Evolutionary conservation across 192 early-diverging fungal species (phyloP).

Genomic region (Backusella liffmaniae): DNA sequence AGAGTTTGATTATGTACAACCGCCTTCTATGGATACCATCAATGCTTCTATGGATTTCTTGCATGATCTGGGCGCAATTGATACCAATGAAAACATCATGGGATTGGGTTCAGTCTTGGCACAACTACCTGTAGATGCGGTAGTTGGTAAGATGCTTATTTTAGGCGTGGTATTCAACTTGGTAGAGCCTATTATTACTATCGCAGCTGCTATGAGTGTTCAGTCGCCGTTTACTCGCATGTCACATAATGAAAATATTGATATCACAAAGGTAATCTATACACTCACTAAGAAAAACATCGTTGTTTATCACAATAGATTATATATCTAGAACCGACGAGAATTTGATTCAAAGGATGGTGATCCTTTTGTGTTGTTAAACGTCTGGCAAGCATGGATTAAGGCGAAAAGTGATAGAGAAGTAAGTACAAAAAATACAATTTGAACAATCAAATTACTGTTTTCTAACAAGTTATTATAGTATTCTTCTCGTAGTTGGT

Average conservation of each 20-base stretch:
- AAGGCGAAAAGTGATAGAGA: slow-evolving; percentile 47
- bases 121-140: slow-evolving; percentile 58
- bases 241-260: slow-evolving; percentile 40
- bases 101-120: slow-evolving; percentile 53
- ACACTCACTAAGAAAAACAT: neutral
- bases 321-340: slow-evolving; percentile 42
- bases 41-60: slow-evolving; percentile 45
- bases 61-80: slow-evolving; percentile 50
- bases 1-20: slow-evolving; percentile 58
- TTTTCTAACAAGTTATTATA: slow-evolving; percentile 20
- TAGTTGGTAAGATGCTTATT: slow-evolving; percentile 68
- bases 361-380: slow-evolving; percentile 65
- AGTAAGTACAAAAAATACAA: slow-evolving; percentile 25
- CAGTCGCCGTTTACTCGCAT: slow-evolving; percentile 61
- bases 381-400: slow-evolving; percentile 62
- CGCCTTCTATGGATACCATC: slow-evolving; percentile 43
- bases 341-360: slow-evolving; percentile 55
- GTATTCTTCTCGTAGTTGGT: slow-evolving; percentile 59
- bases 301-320: neutral
- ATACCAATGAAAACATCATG: slow-evolving; percentile 44
- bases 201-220: slow-evolving; percentile 65
- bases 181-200: slow-evolving; percentile 52
- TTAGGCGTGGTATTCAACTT: slow-evolving; percentile 53
- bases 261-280: slow-evolving; percentile 46
- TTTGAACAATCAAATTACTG: neutral